Percentiles rank a stretch among this genome's conserved stretches.
phyloP scores from a whole-genome alignment of 2,329 filamentous ascomycete genomes.

The Thelonectria discophora region DNA sequence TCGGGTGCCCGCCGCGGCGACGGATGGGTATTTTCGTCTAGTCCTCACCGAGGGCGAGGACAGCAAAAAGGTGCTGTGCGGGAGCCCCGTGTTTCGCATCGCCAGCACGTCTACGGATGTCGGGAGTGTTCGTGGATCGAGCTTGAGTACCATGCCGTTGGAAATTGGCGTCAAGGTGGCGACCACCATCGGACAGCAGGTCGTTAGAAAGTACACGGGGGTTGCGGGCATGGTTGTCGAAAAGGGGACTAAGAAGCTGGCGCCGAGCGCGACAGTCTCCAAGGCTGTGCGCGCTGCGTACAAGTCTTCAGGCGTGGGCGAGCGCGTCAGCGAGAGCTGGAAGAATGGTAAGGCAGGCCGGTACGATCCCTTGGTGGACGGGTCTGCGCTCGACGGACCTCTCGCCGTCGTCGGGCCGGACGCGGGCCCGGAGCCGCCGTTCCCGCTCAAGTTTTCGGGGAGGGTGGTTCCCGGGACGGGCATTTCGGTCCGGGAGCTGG shows the following conservation, averaged over 20 bases:
- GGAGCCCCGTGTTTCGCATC: conserved; percentile 74
- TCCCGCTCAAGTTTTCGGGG: conserved; percentile 62
- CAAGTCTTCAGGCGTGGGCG: conserved; percentile 38
- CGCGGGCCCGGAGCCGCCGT: conserved; percentile 61
- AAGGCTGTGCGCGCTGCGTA: conserved; percentile 54
- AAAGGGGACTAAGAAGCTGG: conserved; percentile 49
- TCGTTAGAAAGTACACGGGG: conserved; percentile 55
- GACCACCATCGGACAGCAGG: conserved; percentile 57
- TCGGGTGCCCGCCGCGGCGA: conserved; percentile 68
- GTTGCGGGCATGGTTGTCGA: conserved; percentile 52
- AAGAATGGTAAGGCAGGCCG: conserved; percentile 49
- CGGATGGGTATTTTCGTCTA: conserved; percentile 75
- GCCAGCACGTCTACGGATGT: conserved; percentile 70
- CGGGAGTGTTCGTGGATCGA: conserved; percentile 70
- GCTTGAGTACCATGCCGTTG: conserved; percentile 69
- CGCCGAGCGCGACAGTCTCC: conserved; percentile 45
- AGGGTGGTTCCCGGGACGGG: conserved; percentile 58
- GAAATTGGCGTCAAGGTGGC: conserved; percentile 70
- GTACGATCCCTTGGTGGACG: conserved; percentile 49
- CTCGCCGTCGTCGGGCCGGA: conserved; percentile 57
- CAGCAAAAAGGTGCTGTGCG: conserved; percentile 66
- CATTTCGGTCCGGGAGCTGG: conserved; percentile 50
- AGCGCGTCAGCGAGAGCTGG: conserved; percentile 46
- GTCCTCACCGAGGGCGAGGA: conserved; percentile 63
- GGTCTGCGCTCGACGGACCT: conserved; percentile 45